Conservation (phyloP, 495 filamentous ascomycete species). For the Penicillium roqueforti region DNA sequence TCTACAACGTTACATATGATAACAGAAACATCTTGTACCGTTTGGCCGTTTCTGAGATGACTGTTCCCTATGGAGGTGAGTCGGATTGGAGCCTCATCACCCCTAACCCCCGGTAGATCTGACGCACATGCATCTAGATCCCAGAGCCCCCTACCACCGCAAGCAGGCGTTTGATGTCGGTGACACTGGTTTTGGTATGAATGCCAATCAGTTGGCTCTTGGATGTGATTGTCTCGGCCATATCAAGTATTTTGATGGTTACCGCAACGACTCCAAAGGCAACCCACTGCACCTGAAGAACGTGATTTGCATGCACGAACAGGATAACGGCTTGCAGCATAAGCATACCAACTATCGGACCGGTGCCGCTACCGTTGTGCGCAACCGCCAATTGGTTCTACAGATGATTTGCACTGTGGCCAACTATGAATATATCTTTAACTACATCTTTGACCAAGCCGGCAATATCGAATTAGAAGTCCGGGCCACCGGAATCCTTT, state of each 20-base stretch:
- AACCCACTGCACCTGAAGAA: slow-evolving; percentile 53
- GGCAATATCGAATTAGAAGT: slow-evolving; percentile 78
- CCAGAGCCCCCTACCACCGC: slow-evolving; percentile 60
- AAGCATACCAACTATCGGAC: slow-evolving; percentile 67
- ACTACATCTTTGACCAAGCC: slow-evolving; percentile 82
- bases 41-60: slow-evolving; percentile 70
- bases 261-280: slow-evolving; percentile 53
- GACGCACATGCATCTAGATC: slow-evolving; percentile 46
- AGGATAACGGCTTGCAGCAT: slow-evolving; percentile 61
- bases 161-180: slow-evolving; percentile 71
- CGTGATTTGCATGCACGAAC: slow-evolving; percentile 63
- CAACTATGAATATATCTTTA: slow-evolving; percentile 83
- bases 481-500: slow-evolving; percentile 81
- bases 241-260: slow-evolving; percentile 60
- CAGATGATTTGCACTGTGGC: slow-evolving; percentile 76
- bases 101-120: background rate
- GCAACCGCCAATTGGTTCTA: slow-evolving; percentile 58
- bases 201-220: slow-evolving; percentile 62
- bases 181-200: slow-evolving; percentile 60
- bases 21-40: slow-evolving; percentile 65
- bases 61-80: slow-evolving; percentile 53
- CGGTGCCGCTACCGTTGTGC: slow-evolving; percentile 54
- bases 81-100: background rate
- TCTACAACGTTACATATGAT: slow-evolving; percentile 65
- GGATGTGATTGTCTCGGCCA: slow-evolving; percentile 67